Percentiles rank a stretch among this genome's conserved stretches.
Evolutionary conservation across 352 stramenopile species (phyloP).

Genomic region (Bremia lactucae): DNA sequence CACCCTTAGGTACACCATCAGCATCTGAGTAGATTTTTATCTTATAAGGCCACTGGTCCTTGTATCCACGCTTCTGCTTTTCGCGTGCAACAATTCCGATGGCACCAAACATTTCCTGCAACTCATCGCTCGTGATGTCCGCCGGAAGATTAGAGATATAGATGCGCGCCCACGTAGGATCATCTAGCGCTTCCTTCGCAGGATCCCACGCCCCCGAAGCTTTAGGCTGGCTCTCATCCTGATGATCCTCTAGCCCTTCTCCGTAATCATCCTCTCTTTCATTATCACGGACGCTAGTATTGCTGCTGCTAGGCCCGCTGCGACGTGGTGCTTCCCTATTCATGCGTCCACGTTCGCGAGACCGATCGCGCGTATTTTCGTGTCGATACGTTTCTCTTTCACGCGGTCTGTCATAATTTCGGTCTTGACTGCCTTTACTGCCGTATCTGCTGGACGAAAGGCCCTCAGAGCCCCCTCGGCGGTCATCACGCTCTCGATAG

Average conservation of each 20-base stretch:
- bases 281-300: conserved; percentile 17
- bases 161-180: conserved; percentile 75
- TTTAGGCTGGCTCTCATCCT: conserved; percentile 22
- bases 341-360: conserved; percentile 17
- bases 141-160: conserved; percentile 80
- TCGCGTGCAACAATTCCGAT: conserved; percentile 73
- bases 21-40: conserved; percentile 85
- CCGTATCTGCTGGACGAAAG: conserved; percentile 21
- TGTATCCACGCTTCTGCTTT: conserved; percentile 83
- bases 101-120: conserved; percentile 80
- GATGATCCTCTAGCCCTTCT: conserved; percentile 1
- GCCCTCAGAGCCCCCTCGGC: conserved; percentile 15
- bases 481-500: conserved; percentile 16
- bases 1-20: conserved; percentile 58
- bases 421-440: conserved; percentile 13
- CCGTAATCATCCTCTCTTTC: conserved; percentile 20
- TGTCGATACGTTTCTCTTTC: conserved; percentile 30
- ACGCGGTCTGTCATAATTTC: conserved; percentile 14
- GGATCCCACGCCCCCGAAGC: conserved; percentile 51
- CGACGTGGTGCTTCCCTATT: conserved; percentile 28
- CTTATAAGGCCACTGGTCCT: conserved; percentile 86
- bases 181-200: conserved; percentile 65
- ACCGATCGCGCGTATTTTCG: conserved; percentile 12
- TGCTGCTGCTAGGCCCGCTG: conserved; percentile 16
- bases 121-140: conserved; percentile 65